Conservation (phyloP, 352 stramenopile genomes). For the Phytopythium aichiense region DNA sequence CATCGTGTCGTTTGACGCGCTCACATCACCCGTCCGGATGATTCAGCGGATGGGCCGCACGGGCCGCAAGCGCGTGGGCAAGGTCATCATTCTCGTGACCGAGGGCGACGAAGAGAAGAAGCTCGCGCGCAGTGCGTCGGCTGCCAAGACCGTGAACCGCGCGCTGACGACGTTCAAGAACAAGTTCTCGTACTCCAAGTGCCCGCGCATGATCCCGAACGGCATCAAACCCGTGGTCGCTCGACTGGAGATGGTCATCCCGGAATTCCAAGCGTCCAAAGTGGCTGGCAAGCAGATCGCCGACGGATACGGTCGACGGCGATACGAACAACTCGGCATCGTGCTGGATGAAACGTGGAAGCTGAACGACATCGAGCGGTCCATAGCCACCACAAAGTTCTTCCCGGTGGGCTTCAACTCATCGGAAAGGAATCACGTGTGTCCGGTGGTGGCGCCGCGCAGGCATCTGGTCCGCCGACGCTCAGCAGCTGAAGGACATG, state of each 20-base stretch:
- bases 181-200: constrained; percentile 85
- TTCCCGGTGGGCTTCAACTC: constrained; percentile 31
- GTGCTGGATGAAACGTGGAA: constrained; percentile 29
- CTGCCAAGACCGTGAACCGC: constrained; percentile 75
- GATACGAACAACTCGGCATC: constrained; percentile 3
- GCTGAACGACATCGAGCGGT: constrained; percentile 59
- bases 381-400: constrained; percentile 45
- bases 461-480: constrained; percentile 34
- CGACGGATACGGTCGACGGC: background rate
- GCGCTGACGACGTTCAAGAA: constrained; percentile 87
- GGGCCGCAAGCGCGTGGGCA: constrained; percentile 93
- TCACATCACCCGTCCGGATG: constrained; percentile 94
- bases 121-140: constrained; percentile 63
- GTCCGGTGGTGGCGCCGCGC: constrained; percentile 36
- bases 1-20: constrained; percentile 92
- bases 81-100: constrained; percentile 86
- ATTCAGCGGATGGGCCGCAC: constrained; percentile 96
- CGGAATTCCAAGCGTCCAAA: constrained; percentile 73
- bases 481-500: constrained; percentile 9
- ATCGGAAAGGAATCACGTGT: constrained; percentile 29
- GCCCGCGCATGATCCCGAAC: constrained; percentile 64
- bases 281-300: constrained; percentile 48
- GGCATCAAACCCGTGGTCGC: constrained; percentile 44
- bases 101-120: constrained; percentile 90
- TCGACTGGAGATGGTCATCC: constrained; percentile 69